phyloP scores from a whole-genome alignment of 202 grass and related monocot species.

The Setaria italica region DNA sequence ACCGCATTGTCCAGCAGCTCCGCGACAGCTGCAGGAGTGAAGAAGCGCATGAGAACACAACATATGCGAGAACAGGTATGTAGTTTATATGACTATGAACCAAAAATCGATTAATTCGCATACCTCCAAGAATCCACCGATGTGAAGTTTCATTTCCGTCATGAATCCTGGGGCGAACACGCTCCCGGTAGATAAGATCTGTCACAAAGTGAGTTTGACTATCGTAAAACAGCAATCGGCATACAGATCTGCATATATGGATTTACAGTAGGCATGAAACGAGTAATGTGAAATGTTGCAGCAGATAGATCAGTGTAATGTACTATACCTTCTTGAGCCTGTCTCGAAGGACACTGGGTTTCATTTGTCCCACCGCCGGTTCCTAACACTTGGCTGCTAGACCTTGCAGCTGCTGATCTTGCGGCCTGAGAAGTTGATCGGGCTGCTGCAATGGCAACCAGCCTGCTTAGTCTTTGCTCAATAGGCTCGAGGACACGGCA shows the following conservation, averaged over 20 bases:
- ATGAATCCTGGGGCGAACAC: neutral
- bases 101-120: neutral
- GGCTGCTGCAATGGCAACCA: neutral
- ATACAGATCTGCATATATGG: too few species aligned
- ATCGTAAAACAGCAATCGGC: neutral
- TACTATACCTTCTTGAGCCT: neutral
- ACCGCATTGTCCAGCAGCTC: constrained; percentile 69
- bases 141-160: neutral
- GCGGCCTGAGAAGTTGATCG: neutral
- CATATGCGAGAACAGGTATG: neutral
- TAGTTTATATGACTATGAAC: neutral
- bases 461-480: neutral
- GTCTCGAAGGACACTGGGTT: neutral
- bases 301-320: neutral
- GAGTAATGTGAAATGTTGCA: neutral
- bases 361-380: neutral
- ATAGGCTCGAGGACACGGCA: neutral
- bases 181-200: neutral
- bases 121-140: constrained; percentile 24
- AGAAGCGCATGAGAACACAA: neutral
- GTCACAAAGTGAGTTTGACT: neutral
- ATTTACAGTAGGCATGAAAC: neutral
- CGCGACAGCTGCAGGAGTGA: constrained; percentile 51
- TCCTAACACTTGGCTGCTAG: neutral
- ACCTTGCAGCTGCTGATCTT: neutral